Evolutionary conservation across 768 basidiomycete genomes (phyloP).

Genomic region (Termitomyces sp.): DNA sequence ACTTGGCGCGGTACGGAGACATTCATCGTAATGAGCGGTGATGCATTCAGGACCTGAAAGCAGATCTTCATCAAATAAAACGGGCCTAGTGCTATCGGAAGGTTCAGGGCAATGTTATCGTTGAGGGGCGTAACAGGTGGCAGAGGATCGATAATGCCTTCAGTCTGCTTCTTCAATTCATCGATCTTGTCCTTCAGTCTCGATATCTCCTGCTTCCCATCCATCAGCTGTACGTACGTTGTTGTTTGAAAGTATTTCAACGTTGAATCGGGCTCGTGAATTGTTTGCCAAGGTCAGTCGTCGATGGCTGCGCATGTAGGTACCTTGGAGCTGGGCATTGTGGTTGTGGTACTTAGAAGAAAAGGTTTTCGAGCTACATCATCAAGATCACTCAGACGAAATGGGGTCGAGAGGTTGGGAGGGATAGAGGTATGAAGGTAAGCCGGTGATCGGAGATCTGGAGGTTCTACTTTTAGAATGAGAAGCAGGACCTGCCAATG

Average conservation of each 20-base stretch:
- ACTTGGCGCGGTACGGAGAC: too few relatives aligned
- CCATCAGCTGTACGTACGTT: not conserved
- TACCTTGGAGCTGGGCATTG: not conserved
- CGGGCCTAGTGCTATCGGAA: too few relatives aligned
- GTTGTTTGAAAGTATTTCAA: constrained; percentile 7
- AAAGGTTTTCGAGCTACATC: not conserved
- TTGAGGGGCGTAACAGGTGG: too few relatives aligned
- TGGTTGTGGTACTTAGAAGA: not conserved
- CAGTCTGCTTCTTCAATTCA: not conserved
- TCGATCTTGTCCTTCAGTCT: not conserved
- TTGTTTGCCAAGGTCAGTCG: not conserved
- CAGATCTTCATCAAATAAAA: too few relatives aligned
- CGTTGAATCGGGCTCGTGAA: not conserved
- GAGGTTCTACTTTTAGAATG: too few relatives aligned
- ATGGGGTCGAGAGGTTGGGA: not conserved
- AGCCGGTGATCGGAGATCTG: too few relatives aligned
- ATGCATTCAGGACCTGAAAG: too few relatives aligned
- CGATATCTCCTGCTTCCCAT: not conserved
- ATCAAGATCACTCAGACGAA: constrained; percentile 2
- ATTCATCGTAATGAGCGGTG: too few relatives aligned
- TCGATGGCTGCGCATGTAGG: not conserved
- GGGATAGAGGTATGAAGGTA: not conserved
- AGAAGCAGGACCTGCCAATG: too few relatives aligned
- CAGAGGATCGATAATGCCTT: not conserved
- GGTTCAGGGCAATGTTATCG: too few relatives aligned